These are phyloP conservation scores for Thalia dealbata DNA, from an alignment of 176 grass and related monocot species.

Conservation along the genomic window DNA sequence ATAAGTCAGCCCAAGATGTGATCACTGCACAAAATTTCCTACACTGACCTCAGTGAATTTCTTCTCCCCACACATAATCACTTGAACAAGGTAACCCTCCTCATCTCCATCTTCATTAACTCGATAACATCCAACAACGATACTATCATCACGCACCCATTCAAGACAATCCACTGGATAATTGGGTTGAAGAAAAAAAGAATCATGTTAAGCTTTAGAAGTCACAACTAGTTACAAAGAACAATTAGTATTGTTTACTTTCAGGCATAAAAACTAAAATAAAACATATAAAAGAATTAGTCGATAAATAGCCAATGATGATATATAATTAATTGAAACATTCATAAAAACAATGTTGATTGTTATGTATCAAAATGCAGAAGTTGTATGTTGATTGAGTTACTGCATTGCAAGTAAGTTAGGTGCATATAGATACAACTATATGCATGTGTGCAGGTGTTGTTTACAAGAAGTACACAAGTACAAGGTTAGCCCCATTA, in stretches of 20 bases:
- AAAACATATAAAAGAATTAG: neutral
- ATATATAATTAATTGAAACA: no score
- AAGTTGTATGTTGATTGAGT: no score
- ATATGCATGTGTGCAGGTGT: no score
- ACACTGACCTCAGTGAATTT: slow-evolving; percentile 67
- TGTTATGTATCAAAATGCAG: no score
- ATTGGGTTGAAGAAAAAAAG: slow-evolving; percentile 23
- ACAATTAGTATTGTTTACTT: neutral
- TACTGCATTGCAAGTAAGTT: no score
- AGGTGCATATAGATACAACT: no score
- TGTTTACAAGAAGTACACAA: no score
- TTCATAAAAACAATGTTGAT: no score
- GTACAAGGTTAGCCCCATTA: no score
- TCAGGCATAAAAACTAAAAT: neutral
- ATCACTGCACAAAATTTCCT: slow-evolving; percentile 7
- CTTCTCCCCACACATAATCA: slow-evolving; percentile 45
- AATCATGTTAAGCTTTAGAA: neutral
- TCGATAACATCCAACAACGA: slow-evolving; percentile 60
- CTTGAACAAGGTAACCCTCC: slow-evolving; percentile 72
- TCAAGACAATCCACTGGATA: slow-evolving; percentile 76
- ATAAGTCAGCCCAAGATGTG: neutral
- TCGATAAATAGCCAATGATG: no score
- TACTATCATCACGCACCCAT: slow-evolving; percentile 71
- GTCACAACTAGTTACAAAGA: neutral
- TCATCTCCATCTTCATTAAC: slow-evolving; percentile 69